Evolutionary conservation across 495 filamentous ascomycete species (phyloP).

Genomic region (Penicillium chermesinum): DNA sequence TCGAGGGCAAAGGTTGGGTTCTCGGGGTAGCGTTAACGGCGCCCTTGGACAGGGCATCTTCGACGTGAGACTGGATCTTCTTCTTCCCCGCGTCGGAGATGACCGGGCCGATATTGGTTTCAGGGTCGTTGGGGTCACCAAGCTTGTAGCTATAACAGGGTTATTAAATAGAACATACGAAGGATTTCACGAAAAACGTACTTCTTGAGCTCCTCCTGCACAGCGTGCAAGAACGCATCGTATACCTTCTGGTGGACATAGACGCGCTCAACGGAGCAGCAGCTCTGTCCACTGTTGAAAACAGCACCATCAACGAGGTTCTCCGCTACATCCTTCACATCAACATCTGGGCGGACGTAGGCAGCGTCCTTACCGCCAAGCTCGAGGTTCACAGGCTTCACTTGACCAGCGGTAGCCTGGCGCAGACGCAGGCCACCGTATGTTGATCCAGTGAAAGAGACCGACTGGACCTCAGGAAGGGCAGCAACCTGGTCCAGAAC

Average conservation of each 20-base stretch:
- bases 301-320: slow-evolving; percentile 92
- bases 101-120: slow-evolving; percentile 83
- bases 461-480: slow-evolving; percentile 64
- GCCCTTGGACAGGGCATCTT: slow-evolving; percentile 79
- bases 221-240: slow-evolving; percentile 68
- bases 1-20: slow-evolving; percentile 61
- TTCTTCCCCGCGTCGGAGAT: slow-evolving; percentile 66
- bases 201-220: slow-evolving; percentile 67
- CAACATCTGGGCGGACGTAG: slow-evolving; percentile 80
- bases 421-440: slow-evolving; percentile 78
- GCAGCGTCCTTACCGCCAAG: slow-evolving; percentile 93
- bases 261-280: slow-evolving; percentile 86
- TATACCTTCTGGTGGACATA: slow-evolving; percentile 86
- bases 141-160: slow-evolving; percentile 66
- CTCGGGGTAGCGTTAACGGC: slow-evolving; percentile 78
- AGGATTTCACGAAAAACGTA: slow-evolving; percentile 9
- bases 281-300: slow-evolving; percentile 97
- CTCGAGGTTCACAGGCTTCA: slow-evolving; percentile 81
- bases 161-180: background rate
- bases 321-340: slow-evolving; percentile 81
- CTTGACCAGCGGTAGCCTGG: slow-evolving; percentile 68
- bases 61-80: slow-evolving; percentile 73
- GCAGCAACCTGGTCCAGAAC: slow-evolving; percentile 72
- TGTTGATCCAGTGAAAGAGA: slow-evolving; percentile 93
- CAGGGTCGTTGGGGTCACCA: slow-evolving; percentile 74